Base-by-base conservation (phyloP, 495 filamentous ascomycete genomes). In the Chaetomium fimeti region DNA sequence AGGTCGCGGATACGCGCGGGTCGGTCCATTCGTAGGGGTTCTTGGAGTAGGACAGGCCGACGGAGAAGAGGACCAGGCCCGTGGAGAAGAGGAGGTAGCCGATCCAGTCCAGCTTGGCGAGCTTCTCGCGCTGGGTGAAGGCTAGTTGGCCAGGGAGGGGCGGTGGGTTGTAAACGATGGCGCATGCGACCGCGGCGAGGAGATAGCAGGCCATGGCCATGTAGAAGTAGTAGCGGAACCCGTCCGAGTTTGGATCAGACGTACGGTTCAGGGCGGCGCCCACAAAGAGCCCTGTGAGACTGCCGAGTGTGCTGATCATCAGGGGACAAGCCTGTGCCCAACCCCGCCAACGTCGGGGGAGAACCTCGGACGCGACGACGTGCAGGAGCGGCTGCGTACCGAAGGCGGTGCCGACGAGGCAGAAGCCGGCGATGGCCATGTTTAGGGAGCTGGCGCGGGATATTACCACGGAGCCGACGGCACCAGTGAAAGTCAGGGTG, bases 371-470 rank as follows among this genome's bases (percentile, higher is more conserved):
- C 1, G 72, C 67, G 32, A 79, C 71, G 27, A 73, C 67, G 51
- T 77, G 74, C 5, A 77, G 53, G 0, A 79, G 64, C 0, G 77
- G 74, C 42, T 79, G 77, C 0, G 70, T 59, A n/a, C 75, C 69
- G 42, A 65, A 77, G 18, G 68, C 51, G 20, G 76, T 27, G 16
- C 71, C 68, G 20, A 63, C 69, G 40, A 78, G 28, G 42, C 55
- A 65, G 25, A 70, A 68, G 5, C 77, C 77, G 8, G 63, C 71
- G 52, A 79, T 74, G 32, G 67, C 69, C 70, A 74, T 71, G 40
- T 60, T 64, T 60, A 77, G 75, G 9, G 64, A 64, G 1, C 40
- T 66, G 22, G 77, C 74, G 3, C 72, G 67, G 11, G 74, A 64
- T 9, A 78, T 71, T 24, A 79, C 40, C 7, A 76, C 27, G 1